A percentile compares a stretch with the other conserved stretches of the same genome.
Conservation (phyloP, 148 eudicot genomes). For the Diospyros lotus region DNA sequence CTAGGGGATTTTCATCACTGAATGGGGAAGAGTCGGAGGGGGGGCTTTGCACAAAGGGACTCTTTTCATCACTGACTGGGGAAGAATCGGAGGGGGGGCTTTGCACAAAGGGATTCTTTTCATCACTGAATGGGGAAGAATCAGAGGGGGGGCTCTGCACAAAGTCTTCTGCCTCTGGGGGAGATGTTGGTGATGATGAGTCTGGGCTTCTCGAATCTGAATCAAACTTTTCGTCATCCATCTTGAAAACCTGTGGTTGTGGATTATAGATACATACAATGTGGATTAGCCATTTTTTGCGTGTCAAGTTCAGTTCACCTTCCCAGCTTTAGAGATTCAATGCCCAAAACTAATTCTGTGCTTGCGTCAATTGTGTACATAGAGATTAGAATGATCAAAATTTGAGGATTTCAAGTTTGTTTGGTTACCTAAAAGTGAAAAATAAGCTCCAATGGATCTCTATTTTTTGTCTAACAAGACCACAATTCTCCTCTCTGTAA, state of each 20-base stretch:
- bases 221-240: slow-evolving; percentile 74
- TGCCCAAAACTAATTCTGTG: neutral
- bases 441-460: too few species aligned
- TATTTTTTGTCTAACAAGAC: too few species aligned
- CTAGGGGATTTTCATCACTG: too few species aligned
- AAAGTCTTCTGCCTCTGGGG: slow-evolving; percentile 59
- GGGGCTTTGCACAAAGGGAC: too few species aligned
- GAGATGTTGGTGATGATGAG: slow-evolving; percentile 85
- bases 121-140: slow-evolving; percentile 16
- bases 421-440: neutral
- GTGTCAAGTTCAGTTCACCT: neutral
- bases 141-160: slow-evolving; percentile 92
- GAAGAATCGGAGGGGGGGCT: too few species aligned
- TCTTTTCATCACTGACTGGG: too few species aligned
- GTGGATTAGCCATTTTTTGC: neutral
- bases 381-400: neutral
- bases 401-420: neutral
- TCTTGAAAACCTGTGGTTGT: slow-evolving; percentile 19
- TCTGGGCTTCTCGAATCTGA: slow-evolving; percentile 82
- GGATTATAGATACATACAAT: neutral
- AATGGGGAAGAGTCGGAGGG: too few species aligned
- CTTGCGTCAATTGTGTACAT: neutral
- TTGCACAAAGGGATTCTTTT: too few species aligned
- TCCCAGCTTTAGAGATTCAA: neutral
- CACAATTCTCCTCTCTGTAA: too few species aligned